Evolutionary conservation across 2,329 filamentous ascomycete species (phyloP), one percentile per base, ranked within the genome.

Genomic region (Cladosporium austrohemisphaericum): DNA sequence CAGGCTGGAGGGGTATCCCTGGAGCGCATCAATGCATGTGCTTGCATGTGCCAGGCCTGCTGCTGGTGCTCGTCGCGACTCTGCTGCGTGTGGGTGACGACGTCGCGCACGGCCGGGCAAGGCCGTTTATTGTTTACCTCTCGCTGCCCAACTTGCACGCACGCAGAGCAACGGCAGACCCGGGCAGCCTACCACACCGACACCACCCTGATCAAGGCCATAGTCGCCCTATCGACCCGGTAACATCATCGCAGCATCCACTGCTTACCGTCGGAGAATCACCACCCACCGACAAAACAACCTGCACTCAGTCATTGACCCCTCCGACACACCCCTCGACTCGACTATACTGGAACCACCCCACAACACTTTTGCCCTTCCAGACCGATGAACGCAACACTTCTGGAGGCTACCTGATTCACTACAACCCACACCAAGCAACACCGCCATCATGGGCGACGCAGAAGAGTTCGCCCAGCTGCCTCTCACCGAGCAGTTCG

Each of bases 391-490:
- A 36, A 14, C 38, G 22, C 29, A 20, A 43, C 13, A 29, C 19
- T 22, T n/a, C 18, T 43, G 32, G 43, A 37, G 19, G 25, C 16
- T 23, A 46, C 43, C 11, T 29, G 29, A 14, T n/a, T 16, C 11
- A 20, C 18, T 1, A n/a, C 23, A 37, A 18, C 9, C 16, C 8
- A 46, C 32, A 19, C 32, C 16, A 11, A 29, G 9, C 8, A 22
- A 8, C 14, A 19, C 22, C 28, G 32, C 54, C 52, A 64, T 50
- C 60, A 94, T 94, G 88, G 87, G 85, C 51, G 89, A 94, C 57
- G 87, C 92, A 69, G 87, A 91, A 65, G 88, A 95, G 68, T 92
- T 85, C 68, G 85, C 83, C 71, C 81, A 85, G 56, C 74, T 95
- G 54, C 86, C 89, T 35, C 70, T 95, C 49, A 76, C 82, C 36